Base-by-base conservation (phyloP, 2,329 filamentous ascomycete species). In the Nigrograna mackinnonii region DNA sequence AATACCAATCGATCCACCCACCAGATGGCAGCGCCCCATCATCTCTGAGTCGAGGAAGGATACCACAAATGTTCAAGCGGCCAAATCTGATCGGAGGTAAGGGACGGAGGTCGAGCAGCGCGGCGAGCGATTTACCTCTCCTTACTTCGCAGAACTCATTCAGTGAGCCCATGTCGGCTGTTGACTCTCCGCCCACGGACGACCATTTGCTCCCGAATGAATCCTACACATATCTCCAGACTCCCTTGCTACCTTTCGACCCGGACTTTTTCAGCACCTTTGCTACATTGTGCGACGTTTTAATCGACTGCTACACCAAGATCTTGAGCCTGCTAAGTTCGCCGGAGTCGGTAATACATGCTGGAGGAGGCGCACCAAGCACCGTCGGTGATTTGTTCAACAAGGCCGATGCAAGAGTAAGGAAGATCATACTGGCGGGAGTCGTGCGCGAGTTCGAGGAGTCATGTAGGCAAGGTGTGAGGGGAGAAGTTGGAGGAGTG, bases 241-340 rank as follows among this genome's bases (percentile, higher is more conserved):
- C 92, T n/a, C 94, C 94, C 0, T 86, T 85, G 13, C 73, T 99
- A 35, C 94, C 94, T 0, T 99, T 99, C 62, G 91, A 97, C 52
- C 94, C 94, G 0, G 94, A 99, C 69, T 99, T 96, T 61, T 94
- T 92, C 68, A 91, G 95, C 72, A 96, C 91, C 0, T 97, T 97
- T 72, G 87, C 91, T 12, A 96, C 94, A 11, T 78, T 99, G 5
- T 97, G 94, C 72, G 94, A 99, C 64, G 89, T 95, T 3, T 74
- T 99, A 47, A 95, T 96, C 57, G 94, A 97, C 67, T 89, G 85
- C 60, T 99, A 99, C 71, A 84, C 84, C 24, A 83, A 85, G 41
- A 82, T 99, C 20, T 75, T 95, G 57, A 78, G 77, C 32, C 75
- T 99, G 45, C 76, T 97, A 17, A 79, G 84, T n/a, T 83, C 83